Conservation (phyloP, 192 early-diverging fungal genomes). For the Chytriomyces confervae region DNA sequence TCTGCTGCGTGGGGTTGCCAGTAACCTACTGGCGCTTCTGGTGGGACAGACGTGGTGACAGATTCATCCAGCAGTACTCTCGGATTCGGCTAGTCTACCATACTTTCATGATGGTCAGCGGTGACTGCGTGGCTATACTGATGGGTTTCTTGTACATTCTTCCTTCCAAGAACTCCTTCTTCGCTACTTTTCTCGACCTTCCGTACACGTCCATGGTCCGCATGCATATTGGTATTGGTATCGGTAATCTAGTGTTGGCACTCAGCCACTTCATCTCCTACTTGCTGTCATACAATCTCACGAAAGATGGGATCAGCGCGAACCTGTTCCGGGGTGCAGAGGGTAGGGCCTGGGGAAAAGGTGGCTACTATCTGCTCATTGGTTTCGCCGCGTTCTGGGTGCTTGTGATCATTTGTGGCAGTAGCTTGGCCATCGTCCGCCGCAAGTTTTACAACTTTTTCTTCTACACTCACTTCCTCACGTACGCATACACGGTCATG, state of each 20-base stretch:
- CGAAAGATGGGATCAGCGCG: not conserved
- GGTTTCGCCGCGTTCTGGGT: constrained; percentile 19
- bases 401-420: constrained; percentile 23
- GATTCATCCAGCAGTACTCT: not conserved
- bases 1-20: not conserved
- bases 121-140: constrained; percentile 26
- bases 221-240: constrained; percentile 33
- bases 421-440: constrained; percentile 31
- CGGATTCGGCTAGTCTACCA: not conserved
- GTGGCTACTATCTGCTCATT: constrained; percentile 4
- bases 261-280: constrained; percentile 20
- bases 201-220: constrained; percentile 34
- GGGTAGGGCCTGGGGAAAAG: constrained; percentile 2
- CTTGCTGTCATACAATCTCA: not conserved
- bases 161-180: constrained; percentile 30
- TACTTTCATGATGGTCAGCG: constrained; percentile 18
- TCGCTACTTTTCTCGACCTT: constrained; percentile 32
- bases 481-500: constrained; percentile 28
- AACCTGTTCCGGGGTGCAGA: not conserved
- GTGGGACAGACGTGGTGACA: not conserved
- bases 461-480: constrained; percentile 32
- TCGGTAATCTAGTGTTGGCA: constrained; percentile 5
- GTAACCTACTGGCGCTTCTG: not conserved
- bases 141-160: constrained; percentile 40
- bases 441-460: constrained; percentile 37